Percentiles rank a stretch among this genome's conserved stretches.
phyloP scores from a whole-genome alignment of 257 asterid species.

The Jacaranda mimosifolia region DNA sequence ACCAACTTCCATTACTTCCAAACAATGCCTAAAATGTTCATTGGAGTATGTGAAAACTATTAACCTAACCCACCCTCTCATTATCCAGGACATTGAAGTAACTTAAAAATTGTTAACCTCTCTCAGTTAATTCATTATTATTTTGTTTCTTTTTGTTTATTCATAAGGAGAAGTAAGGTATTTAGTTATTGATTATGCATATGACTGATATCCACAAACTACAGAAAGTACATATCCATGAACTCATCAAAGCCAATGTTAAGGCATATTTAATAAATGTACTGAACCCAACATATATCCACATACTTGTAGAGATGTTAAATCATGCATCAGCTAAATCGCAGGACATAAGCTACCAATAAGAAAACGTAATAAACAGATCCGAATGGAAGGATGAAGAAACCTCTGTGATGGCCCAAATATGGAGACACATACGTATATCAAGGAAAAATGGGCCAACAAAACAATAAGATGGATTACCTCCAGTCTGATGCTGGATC shows the following conservation, averaged over 20 bases:
- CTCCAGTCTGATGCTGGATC: constrained; percentile 83
- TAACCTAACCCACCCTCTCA: not conserved
- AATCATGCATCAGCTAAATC: constrained; percentile 4
- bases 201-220: constrained; percentile 25
- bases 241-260: not conserved
- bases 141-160: not conserved
- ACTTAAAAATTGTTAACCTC: not conserved
- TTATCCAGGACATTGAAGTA: not conserved
- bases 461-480: constrained; percentile 50
- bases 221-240: not conserved
- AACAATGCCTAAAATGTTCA: not conserved
- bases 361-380: constrained; percentile 19
- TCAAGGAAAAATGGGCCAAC: constrained; percentile 11
- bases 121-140: not conserved
- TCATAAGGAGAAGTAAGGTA: not conserved
- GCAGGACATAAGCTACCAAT: constrained; percentile 21
- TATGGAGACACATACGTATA: not conserved
- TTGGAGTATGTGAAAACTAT: constrained; percentile 11
- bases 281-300: not conserved
- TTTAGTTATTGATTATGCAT: not conserved
- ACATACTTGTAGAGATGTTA: not conserved
- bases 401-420: not conserved
- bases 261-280: constrained; percentile 3
- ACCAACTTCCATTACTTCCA: constrained; percentile 24
- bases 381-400: constrained; percentile 6